Conservation (phyloP, 768 basidiomycete species). For the Grammothele lineata region DNA sequence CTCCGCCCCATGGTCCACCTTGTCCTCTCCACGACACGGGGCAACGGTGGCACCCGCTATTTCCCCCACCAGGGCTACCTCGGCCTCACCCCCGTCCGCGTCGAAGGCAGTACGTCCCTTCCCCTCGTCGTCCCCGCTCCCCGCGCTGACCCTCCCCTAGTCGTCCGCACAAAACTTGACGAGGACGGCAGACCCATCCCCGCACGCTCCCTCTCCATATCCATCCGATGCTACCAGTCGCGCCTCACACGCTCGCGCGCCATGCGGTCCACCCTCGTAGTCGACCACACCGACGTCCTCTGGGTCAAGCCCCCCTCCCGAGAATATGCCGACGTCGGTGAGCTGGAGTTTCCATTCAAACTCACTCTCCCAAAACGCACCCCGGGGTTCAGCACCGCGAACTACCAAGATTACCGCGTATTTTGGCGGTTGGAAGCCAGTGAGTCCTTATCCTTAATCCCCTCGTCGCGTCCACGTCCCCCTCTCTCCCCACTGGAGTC, state of each 20-base stretch:
- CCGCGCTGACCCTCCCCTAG: conserved; percentile 29
- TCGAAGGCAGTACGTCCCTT: conserved; percentile 62
- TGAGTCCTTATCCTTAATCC: conserved; percentile 31
- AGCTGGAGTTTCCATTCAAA: conserved; percentile 67
- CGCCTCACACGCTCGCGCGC: conserved; percentile 53
- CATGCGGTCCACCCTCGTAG: conserved; percentile 59
- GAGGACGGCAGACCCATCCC: conserved; percentile 64
- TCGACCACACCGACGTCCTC: conserved; percentile 60
- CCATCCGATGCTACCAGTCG: conserved; percentile 82
- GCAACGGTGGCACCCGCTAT: conserved; percentile 63
- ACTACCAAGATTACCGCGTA: conserved; percentile 74
- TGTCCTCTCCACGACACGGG: conserved; percentile 59
- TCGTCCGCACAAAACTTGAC: conserved; percentile 69
- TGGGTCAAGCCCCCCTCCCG: conserved; percentile 63
- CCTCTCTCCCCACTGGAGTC: neutral
- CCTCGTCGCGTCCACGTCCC: conserved; percentile 5
- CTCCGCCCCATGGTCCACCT: conserved; percentile 59
- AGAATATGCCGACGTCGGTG: conserved; percentile 57
- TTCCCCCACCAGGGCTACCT: conserved; percentile 78
- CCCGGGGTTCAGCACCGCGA: conserved; percentile 62
- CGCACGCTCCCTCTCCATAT: conserved; percentile 63
- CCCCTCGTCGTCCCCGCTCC: neutral
- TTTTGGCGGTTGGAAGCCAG: conserved; percentile 84
- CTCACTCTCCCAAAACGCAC: conserved; percentile 61
- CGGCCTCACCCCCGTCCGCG: conserved; percentile 73